Evolutionary conservation across 2,329 filamentous ascomycete genomes (phyloP), one percentile per base, ranked within the genome.

Genomic region (Trichoderma lentiforme): DNA sequence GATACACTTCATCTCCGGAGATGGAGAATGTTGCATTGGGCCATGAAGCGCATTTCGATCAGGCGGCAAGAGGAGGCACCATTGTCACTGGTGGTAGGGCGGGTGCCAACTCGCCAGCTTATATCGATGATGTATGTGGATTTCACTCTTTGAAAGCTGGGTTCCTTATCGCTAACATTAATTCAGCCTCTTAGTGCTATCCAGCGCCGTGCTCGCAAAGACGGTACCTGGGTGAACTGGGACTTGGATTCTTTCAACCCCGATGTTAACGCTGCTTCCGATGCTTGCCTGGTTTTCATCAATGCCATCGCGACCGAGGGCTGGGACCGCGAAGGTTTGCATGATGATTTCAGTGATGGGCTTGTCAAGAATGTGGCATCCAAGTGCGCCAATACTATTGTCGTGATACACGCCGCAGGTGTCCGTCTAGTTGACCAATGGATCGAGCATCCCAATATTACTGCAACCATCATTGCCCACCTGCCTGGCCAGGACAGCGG

Each of bases 221-320:
- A 91, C 72, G 83, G 83, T n/a, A 88, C 88, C 0, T 85, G 86
- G 73, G 80, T 92, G 0, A 87, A 71, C 79, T 92, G 73, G 82
- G 86, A 83, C 47, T 75, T 81, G 1, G 75, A 78, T 4, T 82
- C 79, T 1, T 74, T 75, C 18, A 71, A 80, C 7, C 79, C 79
- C 0, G 76, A 76, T 4, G 81, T 83, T 15, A 83, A 83, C n/a
- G 77, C 75, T 3, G 81, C 82, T 4, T 77, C 77, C 1, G 86
- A 91, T 3, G 89, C 93, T 62, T 65, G 97, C 91, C 78, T 98
- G 53, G 94, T 96, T 1, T 97, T 97, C 79, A 92, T 90, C 71
- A 97, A 92, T 78, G 88, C 86, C 39, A 93, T 95, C 78, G 89
- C 92, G 1, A 92, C 93, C 0, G 94, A 97, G 81, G 93, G 92